Evolutionary conservation across 257 asterid species (phyloP).

Genomic region (Apocynum venetum): DNA sequence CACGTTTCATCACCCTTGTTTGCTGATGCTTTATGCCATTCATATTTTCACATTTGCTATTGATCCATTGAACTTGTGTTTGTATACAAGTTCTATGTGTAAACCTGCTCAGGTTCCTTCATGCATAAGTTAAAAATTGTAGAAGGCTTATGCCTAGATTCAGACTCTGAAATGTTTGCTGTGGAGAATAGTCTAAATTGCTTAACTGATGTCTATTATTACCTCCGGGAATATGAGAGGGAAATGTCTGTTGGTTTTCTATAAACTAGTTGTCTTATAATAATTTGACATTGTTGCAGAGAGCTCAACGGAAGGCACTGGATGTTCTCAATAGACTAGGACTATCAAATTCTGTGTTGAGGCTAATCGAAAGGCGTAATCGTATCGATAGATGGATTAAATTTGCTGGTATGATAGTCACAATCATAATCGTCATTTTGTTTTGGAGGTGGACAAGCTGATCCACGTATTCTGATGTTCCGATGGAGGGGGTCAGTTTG

Average conservation of each 20-base stretch:
- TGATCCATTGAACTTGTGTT: background rate
- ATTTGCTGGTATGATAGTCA: slow-evolving; percentile 73
- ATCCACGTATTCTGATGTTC: background rate
- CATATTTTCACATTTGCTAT: background rate
- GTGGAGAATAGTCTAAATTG: background rate
- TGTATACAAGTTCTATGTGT: background rate
- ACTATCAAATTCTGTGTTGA: slow-evolving; percentile 76
- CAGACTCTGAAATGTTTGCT: background rate
- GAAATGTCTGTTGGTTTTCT: background rate
- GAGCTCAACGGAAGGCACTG: slow-evolving; percentile 91
- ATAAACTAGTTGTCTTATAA: background rate
- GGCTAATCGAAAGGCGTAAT: slow-evolving; percentile 87
- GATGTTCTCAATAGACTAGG: slow-evolving; percentile 92
- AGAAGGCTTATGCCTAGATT: background rate
- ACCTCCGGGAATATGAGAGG: background rate
- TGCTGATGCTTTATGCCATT: background rate
- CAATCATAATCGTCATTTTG: slow-evolving; percentile 45
- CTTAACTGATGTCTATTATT: background rate
- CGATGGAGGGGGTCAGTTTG: background rate
- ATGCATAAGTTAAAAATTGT: background rate
- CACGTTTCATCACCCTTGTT: too few species aligned
- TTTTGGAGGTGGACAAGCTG: slow-evolving; percentile 96
- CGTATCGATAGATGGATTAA: slow-evolving; percentile 84
- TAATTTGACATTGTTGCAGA: slow-evolving; percentile 42
- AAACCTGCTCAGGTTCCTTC: background rate